A percentile compares a stretch with the other conserved stretches of the same genome.
Evolutionary conservation across 495 filamentous ascomycete genomes (phyloP).

Genomic region (Xeromyces bisporus): DNA sequence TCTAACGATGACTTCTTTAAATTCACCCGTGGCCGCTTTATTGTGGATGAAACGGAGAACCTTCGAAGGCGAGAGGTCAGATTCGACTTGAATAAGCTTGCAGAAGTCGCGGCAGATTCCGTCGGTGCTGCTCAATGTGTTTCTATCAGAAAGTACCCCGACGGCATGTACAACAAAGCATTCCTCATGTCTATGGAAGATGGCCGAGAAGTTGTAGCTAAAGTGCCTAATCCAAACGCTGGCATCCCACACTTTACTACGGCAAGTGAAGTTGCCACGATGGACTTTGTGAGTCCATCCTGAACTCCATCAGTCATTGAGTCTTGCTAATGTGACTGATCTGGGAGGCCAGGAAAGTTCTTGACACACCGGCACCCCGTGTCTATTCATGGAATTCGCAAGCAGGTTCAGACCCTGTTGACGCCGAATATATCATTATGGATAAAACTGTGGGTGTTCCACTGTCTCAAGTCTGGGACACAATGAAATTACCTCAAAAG

Average conservation of each 20-base stretch:
- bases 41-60: slow-evolving; percentile 18
- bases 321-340: too few species aligned
- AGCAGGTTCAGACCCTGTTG: slow-evolving; percentile 9
- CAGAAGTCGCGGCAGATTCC: slow-evolving; percentile 17
- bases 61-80: slow-evolving; percentile 17
- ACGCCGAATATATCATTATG: slow-evolving; percentile 18
- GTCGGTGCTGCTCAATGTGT: slow-evolving; percentile 17
- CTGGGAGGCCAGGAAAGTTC: slow-evolving; percentile 3
- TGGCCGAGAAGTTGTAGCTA: slow-evolving; percentile 19
- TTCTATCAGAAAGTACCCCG: slow-evolving; percentile 14
- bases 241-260: slow-evolving; percentile 17
- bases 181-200: slow-evolving; percentile 25
- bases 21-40: slow-evolving; percentile 20
- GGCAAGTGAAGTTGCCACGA: slow-evolving; percentile 25
- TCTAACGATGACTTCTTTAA: slow-evolving; percentile 17
- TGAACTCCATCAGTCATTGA: background rate
- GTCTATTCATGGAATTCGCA: slow-evolving; percentile 9
- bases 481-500: slow-evolving; percentile 13
- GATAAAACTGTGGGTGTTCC: slow-evolving; percentile 5
- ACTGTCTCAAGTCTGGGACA: slow-evolving; percentile 4
- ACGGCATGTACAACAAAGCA: slow-evolving; percentile 25
- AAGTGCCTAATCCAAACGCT: slow-evolving; percentile 22
- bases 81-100: slow-evolving; percentile 20
- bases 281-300: slow-evolving; percentile 18
- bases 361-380: slow-evolving; percentile 6